These are phyloP conservation scores for Leccinum subatratum DNA, from an alignment of 1,284 basidiomycete genomes.

Conservation along the genomic window DNA sequence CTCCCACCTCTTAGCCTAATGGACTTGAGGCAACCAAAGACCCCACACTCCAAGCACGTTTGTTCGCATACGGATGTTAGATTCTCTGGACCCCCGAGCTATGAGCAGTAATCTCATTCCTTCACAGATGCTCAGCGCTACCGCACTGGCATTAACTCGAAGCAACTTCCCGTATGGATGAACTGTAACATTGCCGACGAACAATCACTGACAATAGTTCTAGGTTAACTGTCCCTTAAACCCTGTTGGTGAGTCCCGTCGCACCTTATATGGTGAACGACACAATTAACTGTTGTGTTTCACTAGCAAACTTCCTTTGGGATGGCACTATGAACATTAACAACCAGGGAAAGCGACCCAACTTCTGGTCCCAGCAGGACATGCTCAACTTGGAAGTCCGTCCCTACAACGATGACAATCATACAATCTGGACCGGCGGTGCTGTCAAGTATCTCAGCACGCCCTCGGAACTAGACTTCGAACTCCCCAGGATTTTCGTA, in stretches of 20 bases:
- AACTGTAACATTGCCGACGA: background rate
- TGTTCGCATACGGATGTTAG: slow-evolving; percentile 36
- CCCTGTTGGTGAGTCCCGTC: slow-evolving; percentile 17
- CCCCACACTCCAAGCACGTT: slow-evolving; percentile 39
- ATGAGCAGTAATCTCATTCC: background rate
- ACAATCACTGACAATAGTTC: slow-evolving; percentile 1
- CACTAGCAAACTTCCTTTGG: slow-evolving; percentile 20
- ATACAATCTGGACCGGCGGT: slow-evolving; percentile 26
- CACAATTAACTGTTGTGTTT: background rate
- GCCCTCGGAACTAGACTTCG: slow-evolving; percentile 23
- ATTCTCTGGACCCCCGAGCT: background rate
- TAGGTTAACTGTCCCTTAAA: slow-evolving; percentile 21
- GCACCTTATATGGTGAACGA: background rate
- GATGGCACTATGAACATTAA: slow-evolving; percentile 22
- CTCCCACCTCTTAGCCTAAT: slow-evolving; percentile 12
- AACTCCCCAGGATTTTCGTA: slow-evolving; percentile 25
- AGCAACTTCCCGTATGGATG: slow-evolving; percentile 18
- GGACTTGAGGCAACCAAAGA: slow-evolving; percentile 36
- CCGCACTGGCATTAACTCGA: slow-evolving; percentile 19
- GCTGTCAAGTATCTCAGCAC: slow-evolving; percentile 23
- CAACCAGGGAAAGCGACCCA: slow-evolving; percentile 23
- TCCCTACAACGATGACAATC: slow-evolving; percentile 26
- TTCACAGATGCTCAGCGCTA: slow-evolving; percentile 23
- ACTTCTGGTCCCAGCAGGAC: slow-evolving; percentile 25
- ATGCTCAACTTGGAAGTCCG: slow-evolving; percentile 12